These are phyloP conservation scores for Penicillium sp. DNA, from an alignment of 2,329 filamentous ascomycete genomes.

Conservation along the genomic window DNA sequence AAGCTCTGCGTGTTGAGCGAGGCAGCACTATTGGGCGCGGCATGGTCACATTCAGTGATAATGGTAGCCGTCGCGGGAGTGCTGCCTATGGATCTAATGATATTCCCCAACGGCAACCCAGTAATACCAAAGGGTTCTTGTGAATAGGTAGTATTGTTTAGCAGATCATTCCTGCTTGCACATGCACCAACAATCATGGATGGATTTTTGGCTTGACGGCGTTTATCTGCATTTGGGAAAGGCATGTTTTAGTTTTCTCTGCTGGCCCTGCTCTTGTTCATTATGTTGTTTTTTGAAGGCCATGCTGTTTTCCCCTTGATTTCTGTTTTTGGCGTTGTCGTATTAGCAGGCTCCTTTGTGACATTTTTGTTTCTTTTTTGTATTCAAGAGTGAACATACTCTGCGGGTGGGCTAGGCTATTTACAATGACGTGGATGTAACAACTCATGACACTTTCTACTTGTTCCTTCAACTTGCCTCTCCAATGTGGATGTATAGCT, in stretches of 20 bases:
- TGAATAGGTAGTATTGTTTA: slow-evolving; percentile 37
- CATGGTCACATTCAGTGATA: slow-evolving; percentile 39
- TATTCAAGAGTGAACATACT: slow-evolving; percentile 12
- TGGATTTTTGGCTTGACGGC: slow-evolving; percentile 13
- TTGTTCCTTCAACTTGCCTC: not conserved
- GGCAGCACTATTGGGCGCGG: slow-evolving; percentile 36
- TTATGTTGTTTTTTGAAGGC: slow-evolving; percentile 17
- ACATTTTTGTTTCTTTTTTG: not conserved
- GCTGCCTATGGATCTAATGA: slow-evolving; percentile 46
- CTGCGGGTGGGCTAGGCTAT: slow-evolving; percentile 4
- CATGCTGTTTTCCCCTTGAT: slow-evolving; percentile 4
- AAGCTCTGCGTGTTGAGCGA: slow-evolving; percentile 66
- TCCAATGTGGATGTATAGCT: not conserved
- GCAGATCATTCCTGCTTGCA: slow-evolving; percentile 19
- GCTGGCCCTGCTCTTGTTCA: slow-evolving; percentile 14
- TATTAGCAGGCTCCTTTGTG: slow-evolving; percentile 8
- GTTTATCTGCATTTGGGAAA: slow-evolving; percentile 18
- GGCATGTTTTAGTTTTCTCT: slow-evolving; percentile 10
- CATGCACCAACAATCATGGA: slow-evolving; percentile 12
- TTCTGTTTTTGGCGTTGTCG: slow-evolving; percentile 6
- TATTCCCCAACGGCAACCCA: slow-evolving; percentile 65
- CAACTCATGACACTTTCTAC: not conserved
- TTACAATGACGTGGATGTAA: slow-evolving; percentile 12
- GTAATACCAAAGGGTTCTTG: slow-evolving; percentile 76
- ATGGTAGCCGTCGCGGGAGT: slow-evolving; percentile 41